Conservation (phyloP, 768 basidiomycete genomes). For the Epithele typhae region DNA sequence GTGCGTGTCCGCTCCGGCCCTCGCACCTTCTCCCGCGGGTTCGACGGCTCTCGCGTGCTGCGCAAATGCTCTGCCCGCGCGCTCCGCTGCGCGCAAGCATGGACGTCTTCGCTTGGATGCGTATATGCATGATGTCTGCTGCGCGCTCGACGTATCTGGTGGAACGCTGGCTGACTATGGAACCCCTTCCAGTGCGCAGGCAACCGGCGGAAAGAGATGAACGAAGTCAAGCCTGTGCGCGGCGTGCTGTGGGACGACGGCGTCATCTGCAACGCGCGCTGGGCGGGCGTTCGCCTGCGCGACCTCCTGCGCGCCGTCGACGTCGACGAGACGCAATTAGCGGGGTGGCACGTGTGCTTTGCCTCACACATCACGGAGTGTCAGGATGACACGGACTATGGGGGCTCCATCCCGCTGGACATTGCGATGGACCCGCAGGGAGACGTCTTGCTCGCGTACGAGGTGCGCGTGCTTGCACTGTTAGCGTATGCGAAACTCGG, state of each 20-base stretch:
- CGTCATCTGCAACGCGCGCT: conserved; percentile 64
- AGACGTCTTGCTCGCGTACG: conserved; percentile 15
- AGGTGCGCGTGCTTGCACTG: conserved; percentile 20
- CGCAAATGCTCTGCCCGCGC: too few species aligned
- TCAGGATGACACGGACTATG: conserved; percentile 17
- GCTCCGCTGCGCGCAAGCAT: too few species aligned
- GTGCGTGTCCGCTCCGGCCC: conserved; percentile 1
- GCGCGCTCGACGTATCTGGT: too few species aligned
- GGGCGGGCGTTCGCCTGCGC: conserved; percentile 57
- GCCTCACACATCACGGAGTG: conserved; percentile 15
- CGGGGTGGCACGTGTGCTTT: conserved; percentile 14
- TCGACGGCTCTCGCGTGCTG: too few species aligned
- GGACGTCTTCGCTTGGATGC: too few species aligned
- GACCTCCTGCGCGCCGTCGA: conserved; percentile 40
- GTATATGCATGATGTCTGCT: too few species aligned
- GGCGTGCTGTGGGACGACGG: conserved; percentile 42
- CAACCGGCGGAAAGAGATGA: conserved; percentile 24
- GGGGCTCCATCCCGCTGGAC: conserved; percentile 14
- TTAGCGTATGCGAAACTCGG: conserved; percentile 6
- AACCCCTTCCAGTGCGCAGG: conserved; percentile 26
- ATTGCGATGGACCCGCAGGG: conserved; percentile 12
- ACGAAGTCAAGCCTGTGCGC: conserved; percentile 16
- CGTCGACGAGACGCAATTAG: not conserved
- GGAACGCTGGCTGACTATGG: too few species aligned
- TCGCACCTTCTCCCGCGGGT: too few species aligned